Evolutionary conservation across 2,329 filamentous ascomycete species (phyloP), one percentile per base, ranked within the genome.

Genomic region (Cadophora sp.): DNA sequence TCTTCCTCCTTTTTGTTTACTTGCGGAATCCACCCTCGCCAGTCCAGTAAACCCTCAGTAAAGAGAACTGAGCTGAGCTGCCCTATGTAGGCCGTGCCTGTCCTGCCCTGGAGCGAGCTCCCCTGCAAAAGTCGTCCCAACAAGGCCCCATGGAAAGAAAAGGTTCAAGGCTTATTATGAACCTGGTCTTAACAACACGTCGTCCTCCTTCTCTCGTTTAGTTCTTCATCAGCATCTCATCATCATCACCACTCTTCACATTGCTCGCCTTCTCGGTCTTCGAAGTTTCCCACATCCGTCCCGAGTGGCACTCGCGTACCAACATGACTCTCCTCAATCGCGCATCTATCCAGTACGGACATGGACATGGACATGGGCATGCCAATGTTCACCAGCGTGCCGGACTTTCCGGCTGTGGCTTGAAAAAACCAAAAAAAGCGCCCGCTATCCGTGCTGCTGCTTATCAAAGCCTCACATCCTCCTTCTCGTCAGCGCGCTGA

Each of bases 401-500:
- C 61, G 61, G 29, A 26, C 11, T 37, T 43, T 29, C 61, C 61
- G 61, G 48, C 24, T 53, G 61, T n/a, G n/a, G 22, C 51, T 64
- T 43, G 27, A 40, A 53, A 50, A 31, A 8, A 8, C 26, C 31
- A 40, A 37, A 29, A 29, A 16, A 19, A 11, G n/a, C 56, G 29
- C 56, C 37, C 56, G 56, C 31, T 43, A 14, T 37, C 56, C 56
- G n/a, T 4, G 19, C 46, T 58, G 34, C 22, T 48, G 65, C 59
- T 67, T 62, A 58, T 67, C 58, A 66, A 67, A 37, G 43, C 55
- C 24, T 29, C 19, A 53, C 58, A 37, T 37, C 34, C 14, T 37
- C 24, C 29, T 48, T 61, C 22, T 2, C 24, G 55, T 34, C 31
- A 58, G 55, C 27, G 16, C 14, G 19, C 19, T 11, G 22, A 19